Evolutionary conservation across 1,284 basidiomycete genomes (phyloP), one percentile per base, ranked within the genome.

Genomic region (Sporisorium reilianum): DNA sequence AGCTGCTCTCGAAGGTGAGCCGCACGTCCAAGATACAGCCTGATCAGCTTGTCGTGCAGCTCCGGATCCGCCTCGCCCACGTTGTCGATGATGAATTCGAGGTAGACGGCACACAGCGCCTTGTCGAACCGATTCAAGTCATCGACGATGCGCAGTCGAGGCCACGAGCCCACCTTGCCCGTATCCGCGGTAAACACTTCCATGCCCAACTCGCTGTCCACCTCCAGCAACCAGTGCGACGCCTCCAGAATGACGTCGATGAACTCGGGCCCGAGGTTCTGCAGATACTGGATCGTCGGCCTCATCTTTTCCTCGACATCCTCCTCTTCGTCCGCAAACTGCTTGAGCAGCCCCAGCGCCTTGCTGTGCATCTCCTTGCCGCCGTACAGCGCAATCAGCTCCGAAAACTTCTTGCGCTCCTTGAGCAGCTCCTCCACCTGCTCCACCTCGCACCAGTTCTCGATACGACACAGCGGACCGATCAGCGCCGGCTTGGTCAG

Each of bases 391-490:
- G 93, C 92, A 50, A 94, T 90, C 54, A 99, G 88, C 84, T 99
- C 97, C 1, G 90, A 89, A 80, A 90, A 93, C 90, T 95, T 95
- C 93, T 92, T 91, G 32, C 92, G 89, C 36, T 90, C 90, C 72
- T 90, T 89, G 45, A 99, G 86, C 62, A 95, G 89, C 81, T 92
- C 93, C 84, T 98, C 95, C 0, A 99, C 94, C 82, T 98, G 94
- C 1, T 91, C 90, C 0, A 98, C 94, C 81, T 98, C 94, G 85
- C 95, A 98, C 94, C 95, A 99, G 85, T 98, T 98, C 22, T 93
- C 90, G 41, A 96, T 88, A 40, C 97, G 89, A 85, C 96, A 98
- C 45, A 99, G 85, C 25, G 93, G 90, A 0, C 93, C 94, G 5
- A 99, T 87, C 64, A 99, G 86, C 10, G 89, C 90, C 0, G 96